Evolutionary conservation across 2,329 filamentous ascomycete genomes (phyloP), one percentile per base, ranked within the genome.

Genomic region (Simplicillium sp.): DNA sequence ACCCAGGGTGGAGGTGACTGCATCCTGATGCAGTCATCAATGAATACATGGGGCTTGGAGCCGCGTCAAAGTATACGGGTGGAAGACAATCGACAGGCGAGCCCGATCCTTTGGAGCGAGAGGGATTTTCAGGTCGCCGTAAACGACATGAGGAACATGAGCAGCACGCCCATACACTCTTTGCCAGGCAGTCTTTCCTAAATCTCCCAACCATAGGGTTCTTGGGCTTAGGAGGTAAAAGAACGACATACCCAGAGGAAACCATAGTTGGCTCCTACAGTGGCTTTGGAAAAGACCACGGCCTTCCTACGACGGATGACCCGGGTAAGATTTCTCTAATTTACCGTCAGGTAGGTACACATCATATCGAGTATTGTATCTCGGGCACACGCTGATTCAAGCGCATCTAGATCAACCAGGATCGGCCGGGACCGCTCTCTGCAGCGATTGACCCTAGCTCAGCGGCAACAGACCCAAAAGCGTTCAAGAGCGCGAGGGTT

Each of bases 1-100:
- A 44, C 42, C 11, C 42, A 44, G 29, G 42, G 42, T 13, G 16
- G 39, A 2, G 42, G 42, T 18, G 34, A 25, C 11, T 37, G 39
- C 36, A 44, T 4, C 13, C 39, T 2, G 42, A 41, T 8, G 42
- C 39, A 9, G 40, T 15, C 29, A 44, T 37, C 14, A 28, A 9
- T 15, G 12, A 36, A 8, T 44, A 38, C 33, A 44, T 44, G 42
- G 42, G 42, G 3, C 25, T 37, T 2, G 34, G 42, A 6, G 29
- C 16, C 16, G 36, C 36, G 13, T 36, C 40, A 8, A 38, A 5
- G 14, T 42, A 42, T 20, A 42, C 15, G 4, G 36, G 36, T 18
- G 40, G 40, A 5, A 28, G 29, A 3, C 25, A 29, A 7, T 18
- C 29, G 8, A 42, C 40, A 11, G 40, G 40, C 28, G 16, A 38